Evolutionary conservation across 495 filamentous ascomycete species (phyloP), one percentile per base, ranked within the genome.

Genomic region (Penicillium salamii): DNA sequence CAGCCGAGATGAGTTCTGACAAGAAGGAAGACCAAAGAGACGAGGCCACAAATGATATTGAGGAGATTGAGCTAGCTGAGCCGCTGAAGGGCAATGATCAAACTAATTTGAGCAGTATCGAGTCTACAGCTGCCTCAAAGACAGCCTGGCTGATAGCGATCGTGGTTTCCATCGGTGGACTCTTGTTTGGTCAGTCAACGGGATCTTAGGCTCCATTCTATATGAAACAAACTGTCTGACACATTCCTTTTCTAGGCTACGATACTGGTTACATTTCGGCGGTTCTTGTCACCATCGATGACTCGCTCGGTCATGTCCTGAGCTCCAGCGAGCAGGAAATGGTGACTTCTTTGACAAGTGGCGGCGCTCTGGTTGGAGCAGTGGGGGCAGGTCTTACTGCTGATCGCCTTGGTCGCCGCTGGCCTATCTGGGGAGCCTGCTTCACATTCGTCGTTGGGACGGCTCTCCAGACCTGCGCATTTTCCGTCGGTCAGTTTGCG

Each of bases 331-430:
- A 59, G 26, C 52, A 55, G 19, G 52, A 59, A 36, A 49, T 59
- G 48, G 52, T 59, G 9, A 59, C 49, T 5, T 55, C 56, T 15
- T 26, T 55, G 17, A 59, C 52, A 13, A 52, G 48, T 28, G 52
- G 56, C 8, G 56, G 56, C 19, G 56, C 56, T 17, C 21, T 59
- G 26, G 49, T 80, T 7, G 79, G 78, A 7, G 62, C 77, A 14
- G 65, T 80, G 17, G 61, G 64, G 29, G 77, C 77, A 37, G 76
- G 77, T 28, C 62, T 74, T 15, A 65, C 72, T 1, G 76, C 77
- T 12, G 78, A 82, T 59, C 57, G 58, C 17, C 75, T 67, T 44
- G 77, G 78, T 26, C 71, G 78, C 7, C 77, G 75, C 28, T 62
- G 62, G 15, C 66, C 72, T 9, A 73, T 79, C 40, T 78, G 72